These are phyloP conservation scores for Parachaetomium inaequale DNA, from an alignment of 495 filamentous ascomycete species.

Conservation along the genomic window DNA sequence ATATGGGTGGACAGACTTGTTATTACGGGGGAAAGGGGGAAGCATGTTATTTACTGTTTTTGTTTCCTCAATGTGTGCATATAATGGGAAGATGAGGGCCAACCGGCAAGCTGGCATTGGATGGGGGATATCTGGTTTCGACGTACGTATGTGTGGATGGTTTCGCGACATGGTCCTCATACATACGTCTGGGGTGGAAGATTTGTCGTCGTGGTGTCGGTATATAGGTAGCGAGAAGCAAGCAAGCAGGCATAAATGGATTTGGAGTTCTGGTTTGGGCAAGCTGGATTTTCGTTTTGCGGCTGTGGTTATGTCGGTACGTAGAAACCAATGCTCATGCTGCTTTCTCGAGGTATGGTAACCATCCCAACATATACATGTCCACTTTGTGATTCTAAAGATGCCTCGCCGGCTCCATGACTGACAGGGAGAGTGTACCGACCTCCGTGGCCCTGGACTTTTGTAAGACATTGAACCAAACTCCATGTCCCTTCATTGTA, in stretches of 20 bases:
- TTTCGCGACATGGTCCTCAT: neutral
- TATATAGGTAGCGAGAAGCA: neutral
- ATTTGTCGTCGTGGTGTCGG: neutral
- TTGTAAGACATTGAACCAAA: too few relatives aligned
- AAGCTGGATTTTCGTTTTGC: too few relatives aligned
- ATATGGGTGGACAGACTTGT: slow-evolving; percentile 1
- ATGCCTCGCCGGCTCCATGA: too few relatives aligned
- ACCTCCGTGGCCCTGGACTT: too few relatives aligned
- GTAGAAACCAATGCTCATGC: too few relatives aligned
- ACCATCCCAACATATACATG: too few relatives aligned
- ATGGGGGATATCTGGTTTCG: neutral
- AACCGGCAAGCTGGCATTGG: slow-evolving; percentile 1
- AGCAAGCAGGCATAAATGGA: slow-evolving; percentile 11
- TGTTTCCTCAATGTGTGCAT: neutral
- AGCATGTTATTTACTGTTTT: slow-evolving; percentile 6
- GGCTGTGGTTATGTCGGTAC: too few relatives aligned
- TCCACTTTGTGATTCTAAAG: too few relatives aligned
- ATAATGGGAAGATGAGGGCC: slow-evolving; percentile 8
- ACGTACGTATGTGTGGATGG: neutral
- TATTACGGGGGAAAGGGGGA: neutral
- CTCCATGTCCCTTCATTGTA: too few relatives aligned
- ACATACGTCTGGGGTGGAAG: neutral
- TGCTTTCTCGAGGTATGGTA: too few relatives aligned
- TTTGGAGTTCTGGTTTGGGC: slow-evolving; percentile 9
- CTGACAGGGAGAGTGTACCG: too few relatives aligned